Base-by-base conservation (phyloP, 139 green algal species). In the Pleodorina starrii region DNA sequence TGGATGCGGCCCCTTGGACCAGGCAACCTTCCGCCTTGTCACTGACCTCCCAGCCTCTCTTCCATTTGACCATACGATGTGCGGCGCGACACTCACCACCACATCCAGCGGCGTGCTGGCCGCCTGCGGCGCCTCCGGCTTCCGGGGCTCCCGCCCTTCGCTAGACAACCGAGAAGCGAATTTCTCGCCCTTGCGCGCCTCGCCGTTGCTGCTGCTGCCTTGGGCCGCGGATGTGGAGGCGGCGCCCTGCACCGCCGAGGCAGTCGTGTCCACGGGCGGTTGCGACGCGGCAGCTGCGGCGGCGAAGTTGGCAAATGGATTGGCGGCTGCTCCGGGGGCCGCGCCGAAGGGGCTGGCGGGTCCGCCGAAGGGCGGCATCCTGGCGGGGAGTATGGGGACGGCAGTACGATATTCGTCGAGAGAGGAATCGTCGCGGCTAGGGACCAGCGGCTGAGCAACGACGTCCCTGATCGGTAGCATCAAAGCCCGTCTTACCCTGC, bases 121-220 rank as follows among this genome's bases (percentile, higher is more conserved):
- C 25, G 54, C n/a, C n/a, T 59, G 38, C 44, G 90, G 38, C 5
- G 32, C 5, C 25, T 78, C 76, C 25, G 66, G 35, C 76, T 80
- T 87, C 38, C 59, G 59, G 11, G 42, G 23, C 60, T 85, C 72
- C 9, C 85, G 78, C 25, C 83, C 83, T 77, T 90, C 84, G 36
- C 42, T 89, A 48, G 32, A 73, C 44, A 91, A 32, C 36, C 92
- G 92, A 29, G 73, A 77, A 0, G 88, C 86, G 75, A 94, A 94
- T 80, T 93, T 93, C 0, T 92, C 92, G 27, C 92, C 91, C 54
- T 90, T 92, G 38, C 75, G 46, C 36, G 17, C 68, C 43, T 40
- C 54, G 40, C 38, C 63, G n/a, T 46, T 81, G 35, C 32, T 51
- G 63, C 77, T 91, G 78, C 50, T 89, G 48, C 27, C 66, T 7